Base-by-base conservation (phyloP, 306 rosid species). In the Dryas octopetala region DNA sequence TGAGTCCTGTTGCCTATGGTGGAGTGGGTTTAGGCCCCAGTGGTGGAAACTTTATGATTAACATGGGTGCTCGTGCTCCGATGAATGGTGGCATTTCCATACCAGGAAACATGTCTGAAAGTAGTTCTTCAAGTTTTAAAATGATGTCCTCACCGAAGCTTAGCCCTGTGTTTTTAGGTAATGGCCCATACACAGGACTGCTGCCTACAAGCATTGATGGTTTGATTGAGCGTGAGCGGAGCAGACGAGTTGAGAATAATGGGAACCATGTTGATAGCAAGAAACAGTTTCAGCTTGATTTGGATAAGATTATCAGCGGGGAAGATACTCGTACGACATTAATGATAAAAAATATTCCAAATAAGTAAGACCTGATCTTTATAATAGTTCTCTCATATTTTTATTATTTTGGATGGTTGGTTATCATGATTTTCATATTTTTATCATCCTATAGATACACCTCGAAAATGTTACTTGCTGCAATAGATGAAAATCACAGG, bases 301-400 rank as follows among this genome's bases (percentile, higher is more conserved):
- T 93, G 69, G 96, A 91, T 28, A 93, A 89, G 83, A 93, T 93
- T 75, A 47, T 83, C 65, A 68, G 70, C 0, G 96, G 97, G 69
- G 96, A 89, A 73, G 98, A 93, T 82, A 71, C 74, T 55, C 88
- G 98, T 83, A 93, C 98, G 19, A 93, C 98, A 17, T 84, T 93
- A 81, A 93, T 93, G 98, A 87, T 93, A 69, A 93, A 91, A 80
- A 93, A 93, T 83, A 93, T 93, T 76, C 98, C 98, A 80, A 93
- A 93, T 68, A 91, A 91, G 98, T 93, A 87, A 74, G 97, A 83
- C 76, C 76, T 41, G 48, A 38, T 28, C 5, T 47, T 19, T 46
- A 16, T 38, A 66, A 16, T 38, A 66, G 17, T 47, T 7, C 28
- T 32, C 0, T 57, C 45, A 4, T 69, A 41, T 69, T 19, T 73